These are phyloP conservation scores for Neofusicoccum parvum DNA, from an alignment of 2,329 filamentous ascomycete species.

Conservation along the genomic window DNA sequence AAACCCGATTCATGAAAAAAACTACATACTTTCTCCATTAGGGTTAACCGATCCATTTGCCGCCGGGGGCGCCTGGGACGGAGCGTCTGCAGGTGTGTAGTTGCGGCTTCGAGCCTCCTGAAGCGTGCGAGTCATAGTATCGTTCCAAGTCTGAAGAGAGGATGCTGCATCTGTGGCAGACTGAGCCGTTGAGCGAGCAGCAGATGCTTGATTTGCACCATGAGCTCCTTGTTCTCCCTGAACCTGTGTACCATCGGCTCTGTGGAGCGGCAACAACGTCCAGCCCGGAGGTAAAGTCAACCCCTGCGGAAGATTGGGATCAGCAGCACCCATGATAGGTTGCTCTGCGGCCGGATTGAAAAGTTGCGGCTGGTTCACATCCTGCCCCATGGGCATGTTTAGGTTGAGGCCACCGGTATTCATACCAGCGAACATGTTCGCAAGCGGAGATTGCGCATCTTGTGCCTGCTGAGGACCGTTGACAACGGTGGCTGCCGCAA, in stretches of 20 bases:
- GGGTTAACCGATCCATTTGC: not conserved
- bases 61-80: not conserved
- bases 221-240: not conserved
- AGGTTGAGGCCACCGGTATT: conserved; percentile 32
- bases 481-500: conserved; percentile 4
- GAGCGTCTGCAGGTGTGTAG: not conserved
- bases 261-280: conserved; percentile 31
- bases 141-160: conserved; percentile 11
- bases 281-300: conserved; percentile 41
- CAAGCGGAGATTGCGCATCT: conserved; percentile 36
- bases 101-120: conserved; percentile 1
- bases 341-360: conserved; percentile 29
- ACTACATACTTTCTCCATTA: not conserved
- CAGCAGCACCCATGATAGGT: conserved; percentile 35
- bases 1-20: not conserved
- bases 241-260: not conserved
- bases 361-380: conserved; percentile 3
- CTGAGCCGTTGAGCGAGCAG: not conserved
- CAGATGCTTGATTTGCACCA: not conserved
- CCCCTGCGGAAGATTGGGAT: conserved; percentile 37
- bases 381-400: conserved; percentile 31
- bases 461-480: conserved; percentile 27
- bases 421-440: conserved; percentile 30
- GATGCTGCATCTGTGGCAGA: conserved; percentile 2
- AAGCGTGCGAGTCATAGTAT: conserved; percentile 11